Conservation (phyloP, 129 eudicot genomes). For the Artemisia annua region DNA sequence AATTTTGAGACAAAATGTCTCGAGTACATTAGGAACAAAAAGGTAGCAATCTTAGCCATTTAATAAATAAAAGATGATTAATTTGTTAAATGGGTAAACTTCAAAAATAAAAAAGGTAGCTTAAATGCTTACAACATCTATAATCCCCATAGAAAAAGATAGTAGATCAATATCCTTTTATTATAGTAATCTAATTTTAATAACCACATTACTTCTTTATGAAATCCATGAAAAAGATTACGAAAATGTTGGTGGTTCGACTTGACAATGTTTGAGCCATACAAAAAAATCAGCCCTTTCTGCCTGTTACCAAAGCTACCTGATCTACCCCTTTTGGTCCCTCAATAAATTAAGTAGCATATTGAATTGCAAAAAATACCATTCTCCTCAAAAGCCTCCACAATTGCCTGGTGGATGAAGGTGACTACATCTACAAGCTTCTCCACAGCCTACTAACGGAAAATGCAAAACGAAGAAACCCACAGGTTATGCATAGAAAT, state of each 20-base stretch:
- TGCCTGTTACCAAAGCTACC: background rate
- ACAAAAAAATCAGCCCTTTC: background rate
- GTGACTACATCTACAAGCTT: constrained; percentile 93
- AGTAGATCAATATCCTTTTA: background rate
- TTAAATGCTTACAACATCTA: too few species aligned
- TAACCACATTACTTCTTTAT: background rate
- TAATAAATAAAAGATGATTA: too few species aligned
- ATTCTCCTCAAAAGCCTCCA: constrained; percentile 74
- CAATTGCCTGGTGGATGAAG: constrained; percentile 82
- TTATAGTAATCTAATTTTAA: background rate
- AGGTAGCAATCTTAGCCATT: too few species aligned
- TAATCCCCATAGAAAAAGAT: too few species aligned
- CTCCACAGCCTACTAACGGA: constrained; percentile 75
- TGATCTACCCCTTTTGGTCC: background rate
- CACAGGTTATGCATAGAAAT: constrained; percentile 7
- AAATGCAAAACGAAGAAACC: constrained; percentile 19
- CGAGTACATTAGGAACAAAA: too few species aligned
- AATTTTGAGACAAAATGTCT: too few species aligned
- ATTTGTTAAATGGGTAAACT: too few species aligned
- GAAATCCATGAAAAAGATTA: background rate
- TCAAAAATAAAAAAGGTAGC: too few species aligned
- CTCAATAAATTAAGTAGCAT: too few species aligned
- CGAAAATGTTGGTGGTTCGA: constrained; percentile 1
- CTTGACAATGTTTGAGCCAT: background rate
- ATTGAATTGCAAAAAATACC: constrained; percentile 34